phyloP scores from a whole-genome alignment of 306 rosid genomes.

The Cicer arietinum region DNA sequence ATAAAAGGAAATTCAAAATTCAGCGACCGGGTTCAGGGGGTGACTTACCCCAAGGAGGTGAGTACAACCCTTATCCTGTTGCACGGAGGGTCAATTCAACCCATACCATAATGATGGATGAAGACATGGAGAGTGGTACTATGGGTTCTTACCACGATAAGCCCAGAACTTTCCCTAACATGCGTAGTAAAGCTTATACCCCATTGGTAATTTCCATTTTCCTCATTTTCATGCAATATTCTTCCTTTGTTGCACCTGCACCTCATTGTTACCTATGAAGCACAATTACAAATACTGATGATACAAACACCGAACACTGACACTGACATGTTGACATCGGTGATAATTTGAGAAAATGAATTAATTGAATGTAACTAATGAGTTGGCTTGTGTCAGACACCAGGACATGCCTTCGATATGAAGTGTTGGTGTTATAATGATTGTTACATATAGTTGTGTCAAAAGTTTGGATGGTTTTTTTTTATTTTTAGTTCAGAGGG shows the following conservation, averaged over 20 bases:
- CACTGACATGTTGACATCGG: too few relatives aligned
- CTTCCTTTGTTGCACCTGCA: conserved; percentile 7
- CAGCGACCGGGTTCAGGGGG: conserved; percentile 98
- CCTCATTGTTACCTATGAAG: conserved; percentile 8
- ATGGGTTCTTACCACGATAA: conserved; percentile 77
- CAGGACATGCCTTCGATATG: too few relatives aligned
- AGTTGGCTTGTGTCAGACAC: too few relatives aligned
- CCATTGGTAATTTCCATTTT: conserved; percentile 63
- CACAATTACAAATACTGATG: too few relatives aligned
- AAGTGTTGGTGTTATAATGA: too few relatives aligned
- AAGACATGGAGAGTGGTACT: conserved; percentile 71
- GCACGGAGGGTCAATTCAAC: conserved; percentile 74
- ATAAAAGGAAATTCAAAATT: conserved; percentile 65
- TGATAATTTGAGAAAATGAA: too few relatives aligned
- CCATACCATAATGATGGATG: conserved; percentile 66
- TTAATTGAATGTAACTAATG: too few relatives aligned
- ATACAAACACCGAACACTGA: too few relatives aligned
- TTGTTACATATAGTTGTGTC: neutral
- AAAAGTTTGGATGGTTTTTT: neutral
- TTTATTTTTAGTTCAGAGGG: too few relatives aligned
- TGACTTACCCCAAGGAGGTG: conserved; percentile 94
- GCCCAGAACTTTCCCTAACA: conserved; percentile 85
- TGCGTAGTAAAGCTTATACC: conserved; percentile 85
- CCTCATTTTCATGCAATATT: neutral
- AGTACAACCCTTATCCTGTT: conserved; percentile 73